Evolutionary conservation across 768 basidiomycete genomes (phyloP), one percentile per base, ranked within the genome.

Genomic region (Hemileccinum impolitum): DNA sequence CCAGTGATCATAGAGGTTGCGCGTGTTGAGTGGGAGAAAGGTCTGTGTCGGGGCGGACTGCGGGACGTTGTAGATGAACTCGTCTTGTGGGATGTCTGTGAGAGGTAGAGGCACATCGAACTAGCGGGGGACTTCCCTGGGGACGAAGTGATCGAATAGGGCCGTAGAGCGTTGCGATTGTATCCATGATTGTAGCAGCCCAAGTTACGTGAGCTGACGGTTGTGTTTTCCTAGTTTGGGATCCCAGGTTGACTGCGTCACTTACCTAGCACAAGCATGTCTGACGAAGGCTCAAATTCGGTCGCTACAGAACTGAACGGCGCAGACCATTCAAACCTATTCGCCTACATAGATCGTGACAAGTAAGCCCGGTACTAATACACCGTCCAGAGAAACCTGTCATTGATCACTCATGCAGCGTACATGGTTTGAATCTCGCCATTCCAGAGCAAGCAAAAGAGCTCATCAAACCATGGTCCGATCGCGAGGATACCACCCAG

Each of bases 381-480:
- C 25, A 50, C 14, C 6, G 25, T 45, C 42, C 25, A 18, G 19
- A 43, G 17, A 26, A 37, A 7, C 15, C 36, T 30, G 42, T 42
- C 30, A 46, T 43, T 47, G 31, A 40, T 42, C 42, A 44, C 45
- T 37, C 25, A 6, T 50, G 35, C 21, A 91, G 87, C 61, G 86
- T 92, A 43, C 76, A 92, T 62, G 90, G 90, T 35, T 70, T 92
- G 59, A 91, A 91, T 61, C 69, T 92, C 46, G 76, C 78, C 6
- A 76, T 89, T n/a, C 90, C 90, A 21, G 90, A 92, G 63, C 77
- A 85, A 56, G 90, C 90, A 1, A 83, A 80, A 54, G 78, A 71
- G 13, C 66, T 90, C 32, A 85, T 93, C 52, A 93, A 93, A 66
- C 81, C 85, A 3, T 93, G 90, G 90, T 77, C 84, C 48, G 75